Evolutionary conservation across 208 protist species (phyloP), one percentile per base, ranked within the genome.

Genomic region (Acanthamoeba sp.): DNA sequence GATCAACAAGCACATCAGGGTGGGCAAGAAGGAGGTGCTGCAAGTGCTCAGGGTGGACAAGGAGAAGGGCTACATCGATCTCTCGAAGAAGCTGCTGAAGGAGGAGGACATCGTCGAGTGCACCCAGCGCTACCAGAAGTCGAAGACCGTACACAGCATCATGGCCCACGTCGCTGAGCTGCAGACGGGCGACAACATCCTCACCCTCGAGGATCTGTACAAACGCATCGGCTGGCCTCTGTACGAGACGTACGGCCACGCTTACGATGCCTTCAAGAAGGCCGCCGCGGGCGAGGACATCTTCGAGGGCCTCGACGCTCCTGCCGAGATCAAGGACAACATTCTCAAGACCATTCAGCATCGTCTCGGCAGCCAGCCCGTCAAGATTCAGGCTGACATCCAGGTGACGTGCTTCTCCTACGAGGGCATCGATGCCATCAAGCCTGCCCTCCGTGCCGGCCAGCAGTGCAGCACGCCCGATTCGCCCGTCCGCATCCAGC

Each of bases 1-100:
- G 1, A 99, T 99, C 96, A 98, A 99, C 87, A 99, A 99, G 96
- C 96, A 99, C n/a, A 99, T 99, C 82, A 98, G 99, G 95, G 99
- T 99, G 27, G 99, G 99, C 36, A 96, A 97, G 34, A 97, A 97
- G 59, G 99, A 99, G 96, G 98, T 98, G 55, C 98, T 99, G 4
- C 97, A 99, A 94, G 99, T 99, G 20, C 97, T 99, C 73, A 98
- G 99, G 95, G 99, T 99, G 73, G 99, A 99, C 95, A 98, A 98
- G 95, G 99, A 99, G 52, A 99, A 99, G 95, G 69, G 90, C 29
- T 93, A 66, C 64, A 84, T 93, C 71, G 64, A 78, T 82, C 66
- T 93, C 1, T 93, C 71, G 29, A 59, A 66, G 90, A 64, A 64
- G 34, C 20, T 62, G 24, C 66, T 90, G 6, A 89, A 90, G 73